These are phyloP conservation scores for Cercophora scortea DNA, from an alignment of 495 filamentous ascomycete genomes.

Conservation along the genomic window DNA sequence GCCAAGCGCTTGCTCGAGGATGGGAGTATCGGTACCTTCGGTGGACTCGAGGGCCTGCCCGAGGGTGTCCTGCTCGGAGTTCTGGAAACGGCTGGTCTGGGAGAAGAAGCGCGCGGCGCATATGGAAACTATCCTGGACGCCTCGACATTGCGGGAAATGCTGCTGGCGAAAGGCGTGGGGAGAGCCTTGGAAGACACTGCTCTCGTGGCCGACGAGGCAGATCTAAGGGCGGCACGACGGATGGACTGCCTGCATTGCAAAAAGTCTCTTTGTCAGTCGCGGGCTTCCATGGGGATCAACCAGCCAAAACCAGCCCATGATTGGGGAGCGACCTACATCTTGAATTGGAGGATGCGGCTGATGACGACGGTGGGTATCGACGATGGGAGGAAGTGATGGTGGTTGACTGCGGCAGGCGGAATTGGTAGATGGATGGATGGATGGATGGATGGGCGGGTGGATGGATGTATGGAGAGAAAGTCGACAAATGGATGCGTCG, in stretches of 20 bases:
- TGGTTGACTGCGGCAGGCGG: too few species aligned
- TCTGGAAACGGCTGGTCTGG: slow-evolving; percentile 13
- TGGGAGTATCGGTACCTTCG: too few species aligned
- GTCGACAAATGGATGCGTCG: too few species aligned
- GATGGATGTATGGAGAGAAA: too few species aligned
- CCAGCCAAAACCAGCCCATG: not conserved
- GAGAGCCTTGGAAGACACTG: slow-evolving; percentile 35
- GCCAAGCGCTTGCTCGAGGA: not conserved
- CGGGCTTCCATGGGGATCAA: not conserved
- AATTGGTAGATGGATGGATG: too few species aligned
- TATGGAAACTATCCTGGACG: slow-evolving; percentile 10
- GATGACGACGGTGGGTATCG: too few species aligned
- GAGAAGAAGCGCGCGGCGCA: slow-evolving; percentile 30
- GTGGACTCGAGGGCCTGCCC: not conserved
- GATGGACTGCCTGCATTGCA: slow-evolving; percentile 42
- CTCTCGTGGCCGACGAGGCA: slow-evolving; percentile 40
- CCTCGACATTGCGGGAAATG: slow-evolving; percentile 13
- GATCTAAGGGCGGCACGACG: slow-evolving; percentile 52
- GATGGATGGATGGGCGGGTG: too few species aligned
- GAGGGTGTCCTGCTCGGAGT: not conserved
- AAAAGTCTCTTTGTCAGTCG: not conserved
- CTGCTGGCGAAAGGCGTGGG: slow-evolving; percentile 21
- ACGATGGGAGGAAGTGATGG: too few species aligned
- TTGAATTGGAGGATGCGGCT: not conserved
- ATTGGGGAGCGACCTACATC: not conserved